Evolutionary conservation across 306 rosid species (phyloP), one percentile per base, ranked within the genome.

Genomic region (Cucurbita maxima): DNA sequence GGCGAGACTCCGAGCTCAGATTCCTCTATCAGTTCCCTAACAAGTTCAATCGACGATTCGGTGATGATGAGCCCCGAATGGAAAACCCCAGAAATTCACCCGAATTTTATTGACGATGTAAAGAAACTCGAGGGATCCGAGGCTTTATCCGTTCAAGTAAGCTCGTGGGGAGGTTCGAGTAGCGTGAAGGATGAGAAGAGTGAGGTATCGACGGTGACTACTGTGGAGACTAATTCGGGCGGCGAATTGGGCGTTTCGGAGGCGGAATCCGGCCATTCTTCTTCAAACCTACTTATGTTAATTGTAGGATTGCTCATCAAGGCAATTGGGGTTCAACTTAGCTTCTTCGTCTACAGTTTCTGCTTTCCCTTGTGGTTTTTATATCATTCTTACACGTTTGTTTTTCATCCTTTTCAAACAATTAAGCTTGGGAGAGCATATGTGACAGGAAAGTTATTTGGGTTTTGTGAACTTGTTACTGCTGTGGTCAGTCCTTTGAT

Each of bases 391-490:
- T 88, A 84, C 58, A 76, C 75, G 81, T 61, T 92, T 10, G 55
- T 85, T 43, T n/a, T 81, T 25, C 85, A 89, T 71, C 98, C 96
- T 44, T 83, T 85, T 56, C 84, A 79, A 78, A 73, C 82, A 58
- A 54, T 77, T 38, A 82, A 76, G 79, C 75, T 55, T 8, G 82
- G 87, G 9, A 84, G 69, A 81, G 74, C 38, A 18, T 79, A 37
- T 75, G 9, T 81, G 4, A 18, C n/a, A 57, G 64, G 81, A 56
- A 72, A 81, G 63, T 6, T 79, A 43, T 59, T 54, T 12, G 76
- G 77, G 71, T 67, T 72, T 4, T 58, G 81, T 60, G 59, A 72
- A 12, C 47, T 63, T 73, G 66, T 68, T 47, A 9, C 58, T 69
- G 73, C 73, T 48, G 37, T 58, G 37, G 53, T 79, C 16, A 75